These are phyloP conservation scores for Alternaria metachromatica DNA, from an alignment of 2,329 filamentous ascomycete genomes.

Conservation along the genomic window DNA sequence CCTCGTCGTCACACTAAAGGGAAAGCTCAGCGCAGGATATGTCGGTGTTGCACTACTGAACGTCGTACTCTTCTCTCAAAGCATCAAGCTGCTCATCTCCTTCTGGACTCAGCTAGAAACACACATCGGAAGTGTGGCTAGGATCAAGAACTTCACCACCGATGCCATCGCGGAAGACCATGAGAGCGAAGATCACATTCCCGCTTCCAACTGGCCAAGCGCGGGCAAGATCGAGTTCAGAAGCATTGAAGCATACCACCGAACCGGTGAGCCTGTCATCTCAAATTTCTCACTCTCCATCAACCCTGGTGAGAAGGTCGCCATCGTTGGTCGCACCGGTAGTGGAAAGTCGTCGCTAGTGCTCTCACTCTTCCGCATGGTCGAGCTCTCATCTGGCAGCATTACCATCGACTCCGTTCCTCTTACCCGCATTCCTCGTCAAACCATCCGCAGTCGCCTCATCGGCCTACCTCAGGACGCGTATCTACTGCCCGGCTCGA, in stretches of 20 bases:
- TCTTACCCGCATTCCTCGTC: constrained; percentile 52
- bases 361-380: constrained; percentile 57
- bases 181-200: constrained; percentile 57
- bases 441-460: constrained; percentile 55
- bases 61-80: constrained; percentile 61
- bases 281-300: constrained; percentile 57
- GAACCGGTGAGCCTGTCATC: constrained; percentile 49
- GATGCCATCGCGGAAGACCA: constrained; percentile 56
- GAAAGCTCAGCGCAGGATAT: constrained; percentile 55
- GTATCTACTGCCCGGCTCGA: constrained; percentile 56
- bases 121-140: constrained; percentile 62
- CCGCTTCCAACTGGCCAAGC: constrained; percentile 53
- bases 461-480: constrained; percentile 61
- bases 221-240: constrained; percentile 54
- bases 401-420: constrained; percentile 59
- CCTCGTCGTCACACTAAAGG: constrained; percentile 41
- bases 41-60: constrained; percentile 62
- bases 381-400: constrained; percentile 53
- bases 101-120: constrained; percentile 66
- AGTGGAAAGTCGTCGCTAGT: constrained; percentile 62
- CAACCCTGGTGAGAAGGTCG: constrained; percentile 56
- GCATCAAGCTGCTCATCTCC: constrained; percentile 58
- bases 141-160: constrained; percentile 61
- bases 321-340: constrained; percentile 62
- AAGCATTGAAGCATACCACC: constrained; percentile 55